These are phyloP conservation scores for Sequoiadendron giganteum DNA, from an alignment of 75 land plant genomes.

Conservation along the genomic window DNA sequence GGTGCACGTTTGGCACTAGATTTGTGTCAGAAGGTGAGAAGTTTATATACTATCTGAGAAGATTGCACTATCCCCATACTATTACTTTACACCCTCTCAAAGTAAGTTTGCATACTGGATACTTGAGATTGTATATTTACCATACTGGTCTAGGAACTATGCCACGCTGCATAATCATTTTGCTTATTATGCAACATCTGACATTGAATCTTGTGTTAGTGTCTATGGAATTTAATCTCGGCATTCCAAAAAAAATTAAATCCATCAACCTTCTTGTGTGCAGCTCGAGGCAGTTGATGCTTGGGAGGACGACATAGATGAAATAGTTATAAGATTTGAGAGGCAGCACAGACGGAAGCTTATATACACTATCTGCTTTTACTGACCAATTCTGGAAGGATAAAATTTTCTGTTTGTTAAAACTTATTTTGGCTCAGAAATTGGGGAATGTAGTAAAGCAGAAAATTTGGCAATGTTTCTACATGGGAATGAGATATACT, in stretches of 20 bases:
- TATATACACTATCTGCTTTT: slow-evolving; percentile 68
- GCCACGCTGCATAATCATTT: not conserved
- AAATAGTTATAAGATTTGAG: slow-evolving; percentile 63
- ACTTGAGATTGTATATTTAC: not conserved
- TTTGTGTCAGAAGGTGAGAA: slow-evolving; percentile 80
- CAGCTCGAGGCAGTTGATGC: slow-evolving; percentile 65
- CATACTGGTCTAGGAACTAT: not conserved
- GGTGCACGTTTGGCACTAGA: slow-evolving; percentile 83
- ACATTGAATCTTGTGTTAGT: not conserved
- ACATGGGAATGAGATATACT: not conserved
- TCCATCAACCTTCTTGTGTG: slow-evolving; percentile 12
- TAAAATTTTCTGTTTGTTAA: not conserved
- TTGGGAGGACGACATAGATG: slow-evolving; percentile 92
- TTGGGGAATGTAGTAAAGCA: not conserved
- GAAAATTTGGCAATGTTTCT: not conserved
- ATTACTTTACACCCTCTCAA: not conserved
- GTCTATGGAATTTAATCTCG: not conserved
- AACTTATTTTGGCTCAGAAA: not conserved
- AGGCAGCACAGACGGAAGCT: slow-evolving; percentile 66
- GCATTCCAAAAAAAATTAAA: not conserved
- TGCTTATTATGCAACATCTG: not conserved
- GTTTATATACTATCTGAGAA: not conserved
- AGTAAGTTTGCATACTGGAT: not conserved
- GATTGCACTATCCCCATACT: not conserved
- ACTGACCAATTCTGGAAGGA: slow-evolving; percentile 27